Percentiles rank a stretch among this genome's conserved stretches.
Conservation (phyloP, 2,329 filamentous ascomycete genomes). For the Claviceps quebecensis region DNA sequence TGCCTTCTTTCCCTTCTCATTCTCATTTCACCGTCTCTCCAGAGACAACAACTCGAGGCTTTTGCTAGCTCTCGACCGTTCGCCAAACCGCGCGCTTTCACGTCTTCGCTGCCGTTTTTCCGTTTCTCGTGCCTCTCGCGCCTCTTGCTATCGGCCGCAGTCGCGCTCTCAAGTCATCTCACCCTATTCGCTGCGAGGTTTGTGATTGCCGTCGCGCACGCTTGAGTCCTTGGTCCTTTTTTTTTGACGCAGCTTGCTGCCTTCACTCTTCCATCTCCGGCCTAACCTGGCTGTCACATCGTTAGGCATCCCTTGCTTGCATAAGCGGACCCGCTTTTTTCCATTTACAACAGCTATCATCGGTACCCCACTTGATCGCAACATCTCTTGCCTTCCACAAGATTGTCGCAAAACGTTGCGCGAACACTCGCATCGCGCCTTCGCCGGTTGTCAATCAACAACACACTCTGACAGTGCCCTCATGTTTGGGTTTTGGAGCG, state of each 20-base stretch:
- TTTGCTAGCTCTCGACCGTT: constrained; percentile 34
- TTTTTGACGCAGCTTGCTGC: constrained; percentile 2
- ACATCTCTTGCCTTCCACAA: neutral
- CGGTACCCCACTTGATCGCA: neutral
- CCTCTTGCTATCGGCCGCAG: neutral
- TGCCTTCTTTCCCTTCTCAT: constrained; percentile 13
- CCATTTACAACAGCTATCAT: constrained; percentile 21
- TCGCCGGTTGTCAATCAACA: constrained; percentile 4
- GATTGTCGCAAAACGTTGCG: constrained; percentile 6
- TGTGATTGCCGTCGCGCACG: constrained; percentile 1
- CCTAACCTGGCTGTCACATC: constrained; percentile 10
- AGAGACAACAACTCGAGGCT: constrained; percentile 24
- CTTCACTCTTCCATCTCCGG: constrained; percentile 7
- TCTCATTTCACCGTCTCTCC: constrained; percentile 12
- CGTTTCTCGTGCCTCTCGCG: constrained; percentile 3
- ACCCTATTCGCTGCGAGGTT: constrained; percentile 1
- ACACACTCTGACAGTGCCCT: constrained; percentile 23
- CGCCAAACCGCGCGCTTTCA: constrained; percentile 6
- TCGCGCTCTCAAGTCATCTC: neutral
- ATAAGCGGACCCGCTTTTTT: constrained; percentile 13
- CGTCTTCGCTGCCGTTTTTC: constrained; percentile 5
- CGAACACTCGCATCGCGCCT: constrained; percentile 9
- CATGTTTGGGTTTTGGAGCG: constrained; percentile 51
- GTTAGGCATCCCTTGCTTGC: constrained; percentile 5
- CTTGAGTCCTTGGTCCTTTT: neutral